Conservation (phyloP, 257 asterid species). For the Nicotiana sylvestris region DNA sequence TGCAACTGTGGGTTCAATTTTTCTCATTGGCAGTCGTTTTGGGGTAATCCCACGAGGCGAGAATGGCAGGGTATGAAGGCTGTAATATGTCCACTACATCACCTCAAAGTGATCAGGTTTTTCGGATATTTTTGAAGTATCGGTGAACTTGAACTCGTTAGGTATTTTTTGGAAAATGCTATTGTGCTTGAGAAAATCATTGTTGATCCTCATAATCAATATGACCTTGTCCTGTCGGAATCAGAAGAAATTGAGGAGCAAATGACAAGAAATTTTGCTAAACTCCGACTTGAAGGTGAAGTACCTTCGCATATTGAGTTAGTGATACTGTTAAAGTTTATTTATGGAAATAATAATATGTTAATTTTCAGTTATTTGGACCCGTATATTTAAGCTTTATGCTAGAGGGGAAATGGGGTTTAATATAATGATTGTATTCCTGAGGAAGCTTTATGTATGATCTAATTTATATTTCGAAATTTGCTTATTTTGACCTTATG, state of each 20-base stretch:
- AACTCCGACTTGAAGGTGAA: not conserved
- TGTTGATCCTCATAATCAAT: not conserved
- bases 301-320: not conserved
- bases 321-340: not conserved
- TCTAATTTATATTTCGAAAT: not conserved
- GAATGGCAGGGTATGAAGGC: no score
- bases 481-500: not conserved
- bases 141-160: not conserved
- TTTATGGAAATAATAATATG: not conserved
- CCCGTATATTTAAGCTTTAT: not conserved
- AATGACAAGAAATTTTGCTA: not conserved
- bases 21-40: no score
- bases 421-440: not conserved
- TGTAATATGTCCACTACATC: no score
- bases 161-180: not conserved
- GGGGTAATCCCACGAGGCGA: no score
- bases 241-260: not conserved
- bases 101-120: not conserved
- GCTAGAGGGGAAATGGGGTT: not conserved
- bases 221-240: not conserved
- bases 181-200: not conserved
- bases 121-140: not conserved
- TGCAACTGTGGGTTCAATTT: no score
- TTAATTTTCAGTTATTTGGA: not conserved
- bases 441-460: not conserved